These are phyloP conservation scores for Komagataella phaffii DNA, from an alignment of 805 yeast species.

Conservation along the genomic window DNA sequence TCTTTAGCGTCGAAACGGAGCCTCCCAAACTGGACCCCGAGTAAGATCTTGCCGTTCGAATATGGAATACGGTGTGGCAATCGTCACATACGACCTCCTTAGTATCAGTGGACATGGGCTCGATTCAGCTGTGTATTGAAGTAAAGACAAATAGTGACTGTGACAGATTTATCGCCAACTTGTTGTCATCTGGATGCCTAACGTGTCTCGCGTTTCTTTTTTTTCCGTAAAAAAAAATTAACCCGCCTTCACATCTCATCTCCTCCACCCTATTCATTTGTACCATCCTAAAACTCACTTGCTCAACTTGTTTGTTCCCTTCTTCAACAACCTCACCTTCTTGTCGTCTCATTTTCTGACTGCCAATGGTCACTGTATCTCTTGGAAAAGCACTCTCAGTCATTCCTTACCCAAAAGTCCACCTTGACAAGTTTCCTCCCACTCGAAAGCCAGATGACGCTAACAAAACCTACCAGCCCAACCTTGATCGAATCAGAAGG, in stretches of 20 bases:
- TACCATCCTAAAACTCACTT: not conserved
- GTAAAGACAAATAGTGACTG: not conserved
- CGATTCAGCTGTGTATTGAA: not conserved
- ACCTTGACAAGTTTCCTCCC: not conserved
- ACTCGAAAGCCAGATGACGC: not conserved
- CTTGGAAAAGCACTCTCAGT: not conserved
- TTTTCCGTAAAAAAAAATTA: not conserved
- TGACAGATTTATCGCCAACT: not conserved
- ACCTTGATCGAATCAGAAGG: not conserved
- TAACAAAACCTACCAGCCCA: not conserved
- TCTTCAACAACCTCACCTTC: not conserved
- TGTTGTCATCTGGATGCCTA: too few relatives aligned
- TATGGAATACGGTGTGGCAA: not conserved
- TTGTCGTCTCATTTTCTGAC: not conserved
- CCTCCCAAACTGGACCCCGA: not conserved
- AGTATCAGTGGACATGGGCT: not conserved
- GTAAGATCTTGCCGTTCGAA: not conserved
- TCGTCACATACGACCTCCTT: not conserved
- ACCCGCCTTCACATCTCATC: not conserved
- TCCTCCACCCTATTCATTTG: not conserved
- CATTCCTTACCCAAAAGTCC: not conserved
- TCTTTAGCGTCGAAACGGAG: constrained; percentile 1
- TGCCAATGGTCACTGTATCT: not conserved
- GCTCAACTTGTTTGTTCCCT: not conserved
- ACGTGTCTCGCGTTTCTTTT: not conserved